Conservation (phyloP, 2,329 filamentous ascomycete species). For the Talaromyces sp. region DNA sequence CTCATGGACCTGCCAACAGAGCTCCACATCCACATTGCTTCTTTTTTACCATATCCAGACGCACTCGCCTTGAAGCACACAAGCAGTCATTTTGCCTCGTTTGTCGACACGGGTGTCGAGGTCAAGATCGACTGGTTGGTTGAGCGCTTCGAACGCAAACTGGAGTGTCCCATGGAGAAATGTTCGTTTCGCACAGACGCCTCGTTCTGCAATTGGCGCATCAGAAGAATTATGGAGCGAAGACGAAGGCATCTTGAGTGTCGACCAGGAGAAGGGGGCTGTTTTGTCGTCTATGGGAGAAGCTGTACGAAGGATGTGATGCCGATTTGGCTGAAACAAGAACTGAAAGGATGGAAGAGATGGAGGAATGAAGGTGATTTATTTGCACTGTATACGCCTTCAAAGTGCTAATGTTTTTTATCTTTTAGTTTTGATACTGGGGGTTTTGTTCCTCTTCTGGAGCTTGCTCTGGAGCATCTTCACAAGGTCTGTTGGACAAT, state of each 20-base stretch:
- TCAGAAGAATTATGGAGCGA: constrained; percentile 37
- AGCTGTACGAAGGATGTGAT: constrained; percentile 27
- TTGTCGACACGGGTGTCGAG: constrained; percentile 61
- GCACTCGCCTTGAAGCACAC: constrained; percentile 66
- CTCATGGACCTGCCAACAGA: constrained; percentile 58
- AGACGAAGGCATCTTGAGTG: constrained; percentile 38
- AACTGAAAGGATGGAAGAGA: constrained; percentile 8
- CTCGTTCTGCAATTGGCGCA: constrained; percentile 35
- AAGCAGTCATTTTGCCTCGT: constrained; percentile 56
- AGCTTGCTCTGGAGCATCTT: neutral
- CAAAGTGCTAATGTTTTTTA: neutral
- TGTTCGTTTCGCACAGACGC: constrained; percentile 39
- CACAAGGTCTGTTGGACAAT: neutral
- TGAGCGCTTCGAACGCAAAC: constrained; percentile 56
- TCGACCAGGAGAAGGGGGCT: constrained; percentile 23
- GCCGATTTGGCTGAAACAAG: constrained; percentile 23
- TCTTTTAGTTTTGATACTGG: constrained; percentile 12
- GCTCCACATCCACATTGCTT: constrained; percentile 59
- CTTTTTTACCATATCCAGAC: constrained; percentile 62
- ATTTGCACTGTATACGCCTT: neutral
- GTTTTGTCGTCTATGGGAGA: constrained; percentile 31
- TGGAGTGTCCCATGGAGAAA: constrained; percentile 58
- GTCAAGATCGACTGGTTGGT: constrained; percentile 67
- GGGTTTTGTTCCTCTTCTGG: constrained; percentile 16
- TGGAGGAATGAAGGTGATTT: constrained; percentile 25